Evolutionary conservation across 768 basidiomycete genomes (phyloP), one percentile per base, ranked within the genome.

Genomic region (Podaxis sp.): DNA sequence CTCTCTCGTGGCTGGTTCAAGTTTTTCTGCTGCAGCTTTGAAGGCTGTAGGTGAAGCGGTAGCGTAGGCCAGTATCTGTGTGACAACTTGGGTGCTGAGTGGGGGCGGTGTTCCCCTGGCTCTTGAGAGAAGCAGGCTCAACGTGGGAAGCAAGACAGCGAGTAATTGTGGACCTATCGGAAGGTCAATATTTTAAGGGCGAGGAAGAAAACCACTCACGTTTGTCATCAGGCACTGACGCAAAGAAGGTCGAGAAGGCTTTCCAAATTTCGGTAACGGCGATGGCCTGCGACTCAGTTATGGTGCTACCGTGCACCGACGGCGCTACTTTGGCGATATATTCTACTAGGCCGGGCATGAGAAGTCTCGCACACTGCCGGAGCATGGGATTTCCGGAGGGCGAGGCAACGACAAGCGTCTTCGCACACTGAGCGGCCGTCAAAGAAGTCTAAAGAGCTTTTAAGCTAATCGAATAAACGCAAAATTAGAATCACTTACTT

Each of bases 381-480:
- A 98, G 81, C 10, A 88, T 73, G 0, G 82, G 73, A 55, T 84
- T 87, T 3, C 86, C 88, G 2, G 86, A 76, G 1, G 81, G 76
- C 0, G 93, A 89, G 2, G 95, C 87, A 4, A 84, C 71, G 37
- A 93, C 80, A 44, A 98, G 75, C 0, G 95, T 95, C 69, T 90
- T 91, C 1, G 90, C 85, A 67, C 96, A 98, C 66, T 98, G 93
- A 1, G 89, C 84, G 1, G 95, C 94, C 2, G 91, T 91, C n/a
- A 93, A 70, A 1, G 90, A 86, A 42, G 87, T 77, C 92, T 97
- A 60, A 14, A 50, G 11, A 44, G 32, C 11, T 21, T 23, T 27
- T 16, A 10, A 56, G 52, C 6, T 9, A 10, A 16, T 27, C 11
- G 44, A 28, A 37, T 4, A 28, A 36, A 32, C 3, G 10, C 32